Evolutionary conservation across 148 eudicot species (phyloP).

Genomic region (Camellia granthamiana): DNA sequence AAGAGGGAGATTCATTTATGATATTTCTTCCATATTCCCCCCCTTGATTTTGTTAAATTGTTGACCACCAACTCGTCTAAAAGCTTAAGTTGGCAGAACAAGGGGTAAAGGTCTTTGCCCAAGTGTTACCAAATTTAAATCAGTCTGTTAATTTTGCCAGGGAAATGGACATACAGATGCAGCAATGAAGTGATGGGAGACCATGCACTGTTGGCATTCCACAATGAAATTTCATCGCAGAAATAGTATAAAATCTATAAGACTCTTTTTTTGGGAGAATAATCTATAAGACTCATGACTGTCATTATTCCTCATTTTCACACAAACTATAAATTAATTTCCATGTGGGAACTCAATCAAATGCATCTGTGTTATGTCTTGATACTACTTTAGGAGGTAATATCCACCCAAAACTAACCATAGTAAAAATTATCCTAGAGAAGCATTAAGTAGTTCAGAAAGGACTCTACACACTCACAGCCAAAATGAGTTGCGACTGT

Average conservation of each 20-base stretch:
- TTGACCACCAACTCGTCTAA: too few species aligned
- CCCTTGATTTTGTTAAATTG: background rate
- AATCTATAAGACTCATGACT: too few species aligned
- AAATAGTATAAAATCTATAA: background rate
- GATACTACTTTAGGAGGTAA: too few species aligned
- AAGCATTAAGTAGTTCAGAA: background rate
- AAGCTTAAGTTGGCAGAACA: too few species aligned
- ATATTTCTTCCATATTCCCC: background rate
- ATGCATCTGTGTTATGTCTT: background rate
- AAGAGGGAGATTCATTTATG: background rate
- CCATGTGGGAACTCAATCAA: background rate
- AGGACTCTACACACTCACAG: slow-evolving; percentile 49
- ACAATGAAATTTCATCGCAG: background rate
- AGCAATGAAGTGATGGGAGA: background rate
- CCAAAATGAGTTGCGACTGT: slow-evolving; percentile 96
- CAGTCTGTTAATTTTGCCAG: background rate
- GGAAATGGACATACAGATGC: background rate
- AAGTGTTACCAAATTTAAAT: background rate
- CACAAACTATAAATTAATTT: background rate
- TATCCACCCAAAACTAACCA: too few species aligned
- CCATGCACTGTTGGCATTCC: background rate
- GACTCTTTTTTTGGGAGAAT: too few species aligned
- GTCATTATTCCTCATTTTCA: background rate
- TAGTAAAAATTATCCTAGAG: too few species aligned
- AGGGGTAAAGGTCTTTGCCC: background rate